Evolutionary conservation across 306 rosid species (phyloP), one percentile per base, ranked within the genome.

Genomic region (Castanea crenata): DNA sequence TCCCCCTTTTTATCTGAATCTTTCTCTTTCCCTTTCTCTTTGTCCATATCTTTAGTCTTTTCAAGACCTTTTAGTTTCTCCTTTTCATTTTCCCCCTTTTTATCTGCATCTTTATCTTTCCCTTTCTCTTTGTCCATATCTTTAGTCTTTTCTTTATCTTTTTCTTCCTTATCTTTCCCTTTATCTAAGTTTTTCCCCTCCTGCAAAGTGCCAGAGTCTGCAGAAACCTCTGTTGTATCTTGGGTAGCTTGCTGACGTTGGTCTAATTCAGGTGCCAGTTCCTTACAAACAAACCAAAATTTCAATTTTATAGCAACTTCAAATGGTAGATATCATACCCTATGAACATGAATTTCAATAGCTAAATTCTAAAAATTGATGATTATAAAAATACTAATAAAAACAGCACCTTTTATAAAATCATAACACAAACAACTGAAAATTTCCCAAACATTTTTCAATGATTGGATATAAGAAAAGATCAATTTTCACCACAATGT

Each of bases 11-110:
- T 90, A 51, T 93, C 99, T 77, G 21, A 78, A 14, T 91, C 96
- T 80, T 91, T 89, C 77, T 91, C 97, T 78, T 87, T 88, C 38
- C 82, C 92, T 86, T 84, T 92, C 80, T 96, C 99, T 79, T 76
- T 91, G 69, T 93, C 99, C 35, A 76, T 74, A 55, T 96, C 99
- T 83, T 87, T 96, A 76, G 79, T 80, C 85, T 90, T 95, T 10
- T 93, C 98, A 68, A 90, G 73, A 82, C 79, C 87, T 91, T 94
- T 96, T 49, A 91, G 89, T 86, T 96, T 96, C 79, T 96, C 99
- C 75, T 96, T 95, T 68, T 96, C 99, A 83, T 67, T 81, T 73
- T 96, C 99, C 61, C 92, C 96, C 81, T 81, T 93, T 79, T 75
- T 90, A 51, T 93, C 99, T 77, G 21, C 79, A 14, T 91, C 96